phyloP scores from a whole-genome alignment of 495 filamentous ascomycete species.

The Tuber brumale region DNA sequence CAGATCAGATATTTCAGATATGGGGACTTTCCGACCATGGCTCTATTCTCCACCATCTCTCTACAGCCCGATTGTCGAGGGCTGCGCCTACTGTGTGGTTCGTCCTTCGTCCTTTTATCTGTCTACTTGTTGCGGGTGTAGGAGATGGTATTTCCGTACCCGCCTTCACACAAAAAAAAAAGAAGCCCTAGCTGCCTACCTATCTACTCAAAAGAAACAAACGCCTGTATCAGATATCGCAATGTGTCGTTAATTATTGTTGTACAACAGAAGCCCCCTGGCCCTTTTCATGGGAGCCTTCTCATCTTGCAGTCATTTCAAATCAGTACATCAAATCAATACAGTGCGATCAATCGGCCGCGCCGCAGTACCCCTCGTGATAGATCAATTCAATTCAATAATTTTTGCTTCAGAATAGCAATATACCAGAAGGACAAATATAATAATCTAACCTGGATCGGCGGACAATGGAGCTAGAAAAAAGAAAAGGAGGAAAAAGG shows the following conservation, averaged over 20 bases:
- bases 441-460: background rate
- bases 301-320: background rate
- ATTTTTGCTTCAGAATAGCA: background rate
- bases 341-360: background rate
- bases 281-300: background rate
- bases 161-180: background rate
- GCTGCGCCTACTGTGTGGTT: background rate
- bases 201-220: constrained; percentile 1
- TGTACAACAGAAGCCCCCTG: background rate
- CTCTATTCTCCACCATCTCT: background rate
- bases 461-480: background rate
- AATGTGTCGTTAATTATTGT: constrained; percentile 6
- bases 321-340: constrained; percentile 4
- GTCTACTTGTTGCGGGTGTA: background rate
- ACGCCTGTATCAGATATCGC: constrained; percentile 3
- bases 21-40: background rate
- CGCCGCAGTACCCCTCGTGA: background rate
- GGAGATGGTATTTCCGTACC: background rate
- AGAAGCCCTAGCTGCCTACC: background rate
- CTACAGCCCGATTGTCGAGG: background rate
- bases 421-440: background rate
- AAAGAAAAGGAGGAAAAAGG: background rate
- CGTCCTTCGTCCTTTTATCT: background rate
- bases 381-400: background rate
- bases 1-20: background rate